A percentile compares a stretch with the other conserved stretches of the same genome.
Conservation (phyloP, 1,284 basidiomycete species). For the Cerrena zonata region DNA sequence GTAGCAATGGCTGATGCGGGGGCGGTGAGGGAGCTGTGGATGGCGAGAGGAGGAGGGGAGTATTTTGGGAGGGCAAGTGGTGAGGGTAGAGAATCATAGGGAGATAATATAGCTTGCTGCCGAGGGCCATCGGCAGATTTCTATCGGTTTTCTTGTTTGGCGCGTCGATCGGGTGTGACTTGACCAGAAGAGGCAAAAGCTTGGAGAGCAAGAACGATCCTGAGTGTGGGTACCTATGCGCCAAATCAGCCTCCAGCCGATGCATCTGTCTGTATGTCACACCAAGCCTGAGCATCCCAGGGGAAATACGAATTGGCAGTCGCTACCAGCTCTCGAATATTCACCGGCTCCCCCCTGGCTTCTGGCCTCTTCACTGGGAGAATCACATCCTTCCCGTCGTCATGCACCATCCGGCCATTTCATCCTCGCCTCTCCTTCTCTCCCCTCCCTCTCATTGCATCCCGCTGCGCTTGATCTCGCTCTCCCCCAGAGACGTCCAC, state of each 20-base stretch:
- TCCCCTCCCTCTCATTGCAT: neutral
- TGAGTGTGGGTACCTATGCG: neutral
- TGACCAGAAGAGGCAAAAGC: neutral
- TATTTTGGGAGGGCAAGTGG: neutral
- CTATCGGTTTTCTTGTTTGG: constrained; percentile 15
- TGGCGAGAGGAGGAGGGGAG: constrained; percentile 26
- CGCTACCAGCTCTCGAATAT: too few species aligned
- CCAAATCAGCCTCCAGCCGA: neutral
- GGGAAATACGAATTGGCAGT: too few species aligned
- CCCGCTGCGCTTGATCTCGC: neutral
- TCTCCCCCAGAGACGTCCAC: neutral
- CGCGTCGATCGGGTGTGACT: constrained; percentile 17
- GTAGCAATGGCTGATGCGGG: constrained; percentile 15
- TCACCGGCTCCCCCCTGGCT: neutral
- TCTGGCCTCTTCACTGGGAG: too few species aligned
- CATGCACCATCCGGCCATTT: neutral
- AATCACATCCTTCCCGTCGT: too few species aligned
- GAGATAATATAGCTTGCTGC: constrained; percentile 18
- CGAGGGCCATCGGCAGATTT: constrained; percentile 14
- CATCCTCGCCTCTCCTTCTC: neutral
- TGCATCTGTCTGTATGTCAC: neutral
- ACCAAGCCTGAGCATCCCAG: too few species aligned
- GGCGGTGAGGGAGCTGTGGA: constrained; percentile 17
- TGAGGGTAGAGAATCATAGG: constrained; percentile 8
- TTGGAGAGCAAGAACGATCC: neutral